Conservation (phyloP, 805 yeast species). For the Lipomyces sp. region DNA sequence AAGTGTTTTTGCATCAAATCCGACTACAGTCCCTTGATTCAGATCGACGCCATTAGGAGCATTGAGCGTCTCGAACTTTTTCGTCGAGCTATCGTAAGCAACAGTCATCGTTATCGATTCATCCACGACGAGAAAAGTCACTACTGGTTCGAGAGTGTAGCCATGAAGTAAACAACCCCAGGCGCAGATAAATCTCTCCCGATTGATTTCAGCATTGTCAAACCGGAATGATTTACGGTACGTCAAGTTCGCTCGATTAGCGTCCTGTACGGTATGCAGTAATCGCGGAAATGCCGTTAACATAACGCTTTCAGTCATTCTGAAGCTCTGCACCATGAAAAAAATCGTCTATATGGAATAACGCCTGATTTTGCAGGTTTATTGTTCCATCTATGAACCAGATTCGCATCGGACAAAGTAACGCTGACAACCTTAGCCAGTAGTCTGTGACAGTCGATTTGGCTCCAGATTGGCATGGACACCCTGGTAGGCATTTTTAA, state of each 20-base stretch:
- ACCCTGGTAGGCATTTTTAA: no score
- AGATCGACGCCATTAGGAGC: neutral
- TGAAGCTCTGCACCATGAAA: neutral
- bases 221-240: neutral
- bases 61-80: neutral
- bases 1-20: neutral
- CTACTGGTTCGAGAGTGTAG: constrained; percentile 13
- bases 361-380: neutral
- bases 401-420: no score
- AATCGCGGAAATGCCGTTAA: constrained; percentile 10
- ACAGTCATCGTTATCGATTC: constrained; percentile 5
- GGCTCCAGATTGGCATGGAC: no score
- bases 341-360: neutral
- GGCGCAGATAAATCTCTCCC: constrained; percentile 6
- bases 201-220: neutral
- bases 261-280: neutral
- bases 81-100: neutral
- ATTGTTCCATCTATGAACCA: neutral
- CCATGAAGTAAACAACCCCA: constrained; percentile 16
- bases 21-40: neutral
- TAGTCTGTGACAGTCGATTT: neutral
- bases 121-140: constrained; percentile 2
- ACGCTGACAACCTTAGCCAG: no score
- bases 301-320: neutral
- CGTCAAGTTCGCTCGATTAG: neutral